Percentiles rank a stretch among this genome's conserved stretches.
Evolutionary conservation across 192 early-diverging fungal genomes (phyloP).

Genomic region (Linnemannia exigua): DNA sequence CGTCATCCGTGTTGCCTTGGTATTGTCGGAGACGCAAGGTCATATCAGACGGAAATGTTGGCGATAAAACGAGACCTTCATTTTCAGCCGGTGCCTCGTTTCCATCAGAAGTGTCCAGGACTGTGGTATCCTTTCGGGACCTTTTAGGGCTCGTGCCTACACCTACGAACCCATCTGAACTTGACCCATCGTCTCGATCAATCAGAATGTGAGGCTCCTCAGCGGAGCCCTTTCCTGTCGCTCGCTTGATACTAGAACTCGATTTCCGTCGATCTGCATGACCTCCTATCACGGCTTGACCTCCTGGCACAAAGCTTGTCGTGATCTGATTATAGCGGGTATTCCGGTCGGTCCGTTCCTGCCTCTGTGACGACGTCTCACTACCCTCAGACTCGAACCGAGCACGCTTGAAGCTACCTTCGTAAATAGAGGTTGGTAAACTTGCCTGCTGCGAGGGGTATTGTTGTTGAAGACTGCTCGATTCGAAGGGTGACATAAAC

Average conservation of each 20-base stretch:
- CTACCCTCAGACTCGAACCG: conserved; percentile 12
- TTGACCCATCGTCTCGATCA: conserved; percentile 16
- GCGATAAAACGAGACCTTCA: conserved; percentile 19
- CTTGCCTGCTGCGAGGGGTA: not conserved
- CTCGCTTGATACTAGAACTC: not conserved
- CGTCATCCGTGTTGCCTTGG: conserved; percentile 16
- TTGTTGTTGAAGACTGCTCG: not conserved
- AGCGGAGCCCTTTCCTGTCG: conserved; percentile 7
- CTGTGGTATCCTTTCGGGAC: not conserved
- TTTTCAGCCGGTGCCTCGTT: not conserved
- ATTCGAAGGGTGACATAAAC: conserved; percentile 9
- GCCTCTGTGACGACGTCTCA: conserved; percentile 17
- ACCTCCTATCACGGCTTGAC: not conserved
- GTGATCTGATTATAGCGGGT: conserved; percentile 36
- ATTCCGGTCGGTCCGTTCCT: conserved; percentile 21
- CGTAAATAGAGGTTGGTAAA: not conserved
- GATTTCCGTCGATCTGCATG: not conserved
- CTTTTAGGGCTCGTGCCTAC: not conserved
- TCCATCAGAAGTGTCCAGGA: conserved; percentile 2
- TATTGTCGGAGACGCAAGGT: conserved; percentile 26
- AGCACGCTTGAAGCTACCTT: not conserved
- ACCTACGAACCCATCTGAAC: not conserved
- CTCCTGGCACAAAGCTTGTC: not conserved
- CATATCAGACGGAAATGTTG: conserved; percentile 47
- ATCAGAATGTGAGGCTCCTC: conserved; percentile 33